Evolutionary conservation across 768 basidiomycete species (phyloP).

Genomic region (Psilocybe sp.): DNA sequence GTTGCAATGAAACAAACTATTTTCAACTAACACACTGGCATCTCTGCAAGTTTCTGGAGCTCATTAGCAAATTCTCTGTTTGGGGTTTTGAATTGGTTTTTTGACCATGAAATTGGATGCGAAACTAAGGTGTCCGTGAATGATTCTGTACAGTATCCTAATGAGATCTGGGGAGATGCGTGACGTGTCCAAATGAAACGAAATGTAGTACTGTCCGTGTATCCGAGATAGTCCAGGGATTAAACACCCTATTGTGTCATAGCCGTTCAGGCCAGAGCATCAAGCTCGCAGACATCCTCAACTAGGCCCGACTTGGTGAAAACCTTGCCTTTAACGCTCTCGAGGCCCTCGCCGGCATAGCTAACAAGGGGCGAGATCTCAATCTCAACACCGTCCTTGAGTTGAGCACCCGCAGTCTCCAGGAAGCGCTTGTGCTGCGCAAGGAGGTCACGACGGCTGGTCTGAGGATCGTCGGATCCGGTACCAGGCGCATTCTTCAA

Average conservation of each 20-base stretch:
- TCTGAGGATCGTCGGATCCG: slow-evolving; percentile 85
- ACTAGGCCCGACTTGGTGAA: slow-evolving; percentile 76
- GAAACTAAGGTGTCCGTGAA: slow-evolving; percentile 9
- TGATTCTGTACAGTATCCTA: slow-evolving; percentile 3
- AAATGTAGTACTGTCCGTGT: slow-evolving; percentile 3
- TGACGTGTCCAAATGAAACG: not conserved
- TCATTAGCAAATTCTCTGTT: too few relatives aligned
- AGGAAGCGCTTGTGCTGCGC: slow-evolving; percentile 87
- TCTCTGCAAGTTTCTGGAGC: not conserved
- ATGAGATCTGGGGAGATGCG: slow-evolving; percentile 3
- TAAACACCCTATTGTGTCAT: slow-evolving; percentile 6
- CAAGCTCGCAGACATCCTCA: slow-evolving; percentile 65
- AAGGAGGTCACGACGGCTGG: slow-evolving; percentile 86
- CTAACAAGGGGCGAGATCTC: slow-evolving; percentile 87
- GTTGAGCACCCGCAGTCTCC: slow-evolving; percentile 68
- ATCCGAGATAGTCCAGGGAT: slow-evolving; percentile 9
- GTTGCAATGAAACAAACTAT: slow-evolving; percentile 2
- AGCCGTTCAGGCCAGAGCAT: slow-evolving; percentile 51
- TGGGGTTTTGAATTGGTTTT: too few relatives aligned
- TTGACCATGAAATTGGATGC: not conserved
- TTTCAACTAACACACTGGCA: not conserved
- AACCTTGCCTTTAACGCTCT: slow-evolving; percentile 70
- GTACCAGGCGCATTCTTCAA: slow-evolving; percentile 97
- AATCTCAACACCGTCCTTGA: slow-evolving; percentile 77
- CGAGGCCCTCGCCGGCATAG: slow-evolving; percentile 92